These are phyloP conservation scores for Cryptosporidium muris DNA, from an alignment of 169 alveolate species.

Conservation along the genomic window DNA sequence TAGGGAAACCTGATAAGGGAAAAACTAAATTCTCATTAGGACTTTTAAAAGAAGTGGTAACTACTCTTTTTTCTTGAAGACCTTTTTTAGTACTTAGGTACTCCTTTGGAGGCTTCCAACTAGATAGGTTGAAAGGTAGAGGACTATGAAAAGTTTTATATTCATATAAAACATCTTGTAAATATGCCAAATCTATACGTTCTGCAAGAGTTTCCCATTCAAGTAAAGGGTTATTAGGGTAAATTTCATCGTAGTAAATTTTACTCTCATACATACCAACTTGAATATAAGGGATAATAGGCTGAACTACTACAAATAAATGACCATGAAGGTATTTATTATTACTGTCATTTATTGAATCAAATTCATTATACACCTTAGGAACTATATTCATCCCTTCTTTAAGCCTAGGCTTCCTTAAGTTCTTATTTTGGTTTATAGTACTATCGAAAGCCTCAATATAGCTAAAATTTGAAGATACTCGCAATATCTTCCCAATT, in stretches of 20 bases:
- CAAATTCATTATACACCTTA: background rate
- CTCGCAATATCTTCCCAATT: too few relatives aligned
- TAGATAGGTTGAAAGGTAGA: background rate
- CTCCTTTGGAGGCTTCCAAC: background rate
- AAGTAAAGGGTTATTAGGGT: background rate
- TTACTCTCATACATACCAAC: constrained; percentile 63
- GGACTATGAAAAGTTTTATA: background rate
- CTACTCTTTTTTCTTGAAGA: background rate
- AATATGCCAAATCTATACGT: constrained; percentile 18
- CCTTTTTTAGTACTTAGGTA: too few relatives aligned
- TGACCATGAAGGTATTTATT: background rate
- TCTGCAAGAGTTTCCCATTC: constrained; percentile 43
- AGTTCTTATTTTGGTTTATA: background rate
- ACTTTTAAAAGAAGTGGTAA: constrained; percentile 25
- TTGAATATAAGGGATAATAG: constrained; percentile 30
- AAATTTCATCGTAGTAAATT: constrained; percentile 30
- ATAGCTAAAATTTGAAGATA: too few relatives aligned
- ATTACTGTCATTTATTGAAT: background rate
- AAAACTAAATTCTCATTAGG: constrained; percentile 20
- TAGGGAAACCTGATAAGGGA: constrained; percentile 2
- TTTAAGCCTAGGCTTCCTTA: background rate
- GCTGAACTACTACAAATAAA: constrained; percentile 18
- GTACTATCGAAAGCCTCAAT: background rate
- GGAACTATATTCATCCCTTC: background rate
- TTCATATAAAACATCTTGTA: constrained; percentile 34